A percentile compares a stretch with the other conserved stretches of the same genome.
Evolutionary conservation across 2,329 filamentous ascomycete species (phyloP).

Genomic region (Xylaria multiplex): DNA sequence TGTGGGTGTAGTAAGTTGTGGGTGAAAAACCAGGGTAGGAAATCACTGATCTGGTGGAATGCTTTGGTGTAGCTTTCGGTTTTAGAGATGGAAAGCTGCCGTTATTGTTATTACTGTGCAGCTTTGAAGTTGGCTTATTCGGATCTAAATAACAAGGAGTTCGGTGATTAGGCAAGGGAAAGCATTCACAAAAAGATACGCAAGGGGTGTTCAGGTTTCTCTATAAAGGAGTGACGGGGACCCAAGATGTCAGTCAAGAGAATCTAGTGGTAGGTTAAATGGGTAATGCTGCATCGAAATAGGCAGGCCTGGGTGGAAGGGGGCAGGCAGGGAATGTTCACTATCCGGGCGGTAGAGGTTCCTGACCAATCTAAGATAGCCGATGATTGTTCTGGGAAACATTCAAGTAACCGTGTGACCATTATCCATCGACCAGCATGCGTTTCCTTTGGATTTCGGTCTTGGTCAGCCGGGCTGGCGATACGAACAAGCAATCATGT

Average conservation of each 20-base stretch:
- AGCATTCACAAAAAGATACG: conserved; percentile 3
- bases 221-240: not conserved
- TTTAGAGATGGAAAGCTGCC: not conserved
- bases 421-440: too few species aligned
- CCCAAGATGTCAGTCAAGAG: not conserved
- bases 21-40: not conserved
- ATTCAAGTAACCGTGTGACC: not conserved
- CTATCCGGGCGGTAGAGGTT: not conserved
- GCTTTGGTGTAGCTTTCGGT: not conserved
- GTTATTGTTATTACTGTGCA: not conserved
- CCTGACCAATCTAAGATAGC: not conserved
- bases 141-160: not conserved
- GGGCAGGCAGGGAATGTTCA: not conserved
- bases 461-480: not conserved
- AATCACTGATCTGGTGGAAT: conserved; percentile 8
- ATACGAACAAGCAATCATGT: conserved; percentile 18
- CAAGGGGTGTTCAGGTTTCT: not conserved
- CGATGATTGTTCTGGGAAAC: not conserved
- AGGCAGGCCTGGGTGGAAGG: not conserved
- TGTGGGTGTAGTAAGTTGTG: conserved; percentile 1
- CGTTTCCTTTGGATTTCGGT: not conserved
- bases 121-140: not conserved
- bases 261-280: not conserved
- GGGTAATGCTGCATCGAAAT: not conserved
- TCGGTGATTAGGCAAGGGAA: not conserved